Conservation (phyloP, 139 green algal genomes). For the Eudorina sp. region DNA sequence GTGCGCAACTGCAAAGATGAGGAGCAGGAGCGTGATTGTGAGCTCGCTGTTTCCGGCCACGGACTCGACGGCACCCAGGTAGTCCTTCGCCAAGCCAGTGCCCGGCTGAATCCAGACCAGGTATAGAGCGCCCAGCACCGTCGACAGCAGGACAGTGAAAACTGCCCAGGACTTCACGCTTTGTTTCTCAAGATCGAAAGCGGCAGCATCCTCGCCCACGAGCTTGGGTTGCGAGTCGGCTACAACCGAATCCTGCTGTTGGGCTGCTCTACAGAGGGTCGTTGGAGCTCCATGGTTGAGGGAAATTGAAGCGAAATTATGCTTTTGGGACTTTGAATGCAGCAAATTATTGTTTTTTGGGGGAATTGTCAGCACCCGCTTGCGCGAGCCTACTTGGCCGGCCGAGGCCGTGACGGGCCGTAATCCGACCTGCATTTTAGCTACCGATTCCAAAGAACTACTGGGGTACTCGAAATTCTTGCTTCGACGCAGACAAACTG, state of each 20-base stretch:
- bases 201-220: constrained; percentile 92
- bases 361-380: background rate
- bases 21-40: constrained; percentile 88
- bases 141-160: constrained; percentile 85
- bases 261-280: background rate
- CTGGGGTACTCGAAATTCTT: no score
- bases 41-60: constrained; percentile 73
- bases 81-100: constrained; percentile 80
- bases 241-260: background rate
- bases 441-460: no score
- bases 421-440: constrained; percentile 17
- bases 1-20: constrained; percentile 91
- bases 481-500: no score
- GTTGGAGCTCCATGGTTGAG: no score
- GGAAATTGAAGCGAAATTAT: no score
- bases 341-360: no score
- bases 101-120: constrained; percentile 86
- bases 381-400: background rate
- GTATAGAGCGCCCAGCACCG: constrained; percentile 87
- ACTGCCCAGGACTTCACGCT: constrained; percentile 82
- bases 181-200: constrained; percentile 85
- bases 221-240: constrained; percentile 18
- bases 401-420: background rate
- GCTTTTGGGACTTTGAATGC: no score
- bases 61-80: constrained; percentile 68